phyloP scores from a whole-genome alignment of 1,284 basidiomycete species.

The Apiotrichum veenhuisii region DNA sequence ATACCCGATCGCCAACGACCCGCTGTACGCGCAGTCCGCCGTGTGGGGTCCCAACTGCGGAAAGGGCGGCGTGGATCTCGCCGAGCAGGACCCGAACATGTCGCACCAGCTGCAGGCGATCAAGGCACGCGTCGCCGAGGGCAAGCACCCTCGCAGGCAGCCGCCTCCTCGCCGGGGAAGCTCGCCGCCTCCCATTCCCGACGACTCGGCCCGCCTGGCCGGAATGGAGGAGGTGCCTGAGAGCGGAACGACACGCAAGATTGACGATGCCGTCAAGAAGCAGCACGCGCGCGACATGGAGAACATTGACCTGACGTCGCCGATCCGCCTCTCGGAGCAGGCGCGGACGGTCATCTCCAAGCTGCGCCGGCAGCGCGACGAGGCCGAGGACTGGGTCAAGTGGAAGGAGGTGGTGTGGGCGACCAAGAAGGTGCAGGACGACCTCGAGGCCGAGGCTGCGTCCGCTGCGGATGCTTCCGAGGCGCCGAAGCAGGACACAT shows the following conservation, averaged over 20 bases:
- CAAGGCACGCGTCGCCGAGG: conserved; percentile 14
- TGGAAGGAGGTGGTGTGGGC: conserved; percentile 47
- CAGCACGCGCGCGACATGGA: conserved; percentile 22
- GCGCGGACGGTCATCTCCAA: conserved; percentile 78
- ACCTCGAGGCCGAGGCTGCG: conserved; percentile 14
- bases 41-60: conserved; percentile 81
- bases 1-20: conserved; percentile 87
- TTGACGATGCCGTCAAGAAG: neutral
- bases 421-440: conserved; percentile 35
- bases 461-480: neutral
- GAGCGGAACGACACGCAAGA: conserved; percentile 16
- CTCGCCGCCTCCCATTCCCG: conserved; percentile 6
- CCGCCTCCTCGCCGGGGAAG: neutral
- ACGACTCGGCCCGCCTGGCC: conserved; percentile 10
- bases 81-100: conserved; percentile 47
- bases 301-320: conserved; percentile 82
- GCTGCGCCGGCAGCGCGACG: conserved; percentile 87
- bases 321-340: conserved; percentile 75
- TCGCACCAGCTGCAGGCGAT: conserved; percentile 10
- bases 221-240: conserved; percentile 36
- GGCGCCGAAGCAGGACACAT: neutral
- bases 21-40: conserved; percentile 70
- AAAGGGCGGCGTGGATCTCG: conserved; percentile 75
- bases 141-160: conserved; percentile 5
- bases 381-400: conserved; percentile 82